A percentile compares a stretch with the other conserved stretches of the same genome.
Conservation (phyloP, 208 protist species). For the Porcisia hertigi region DNA sequence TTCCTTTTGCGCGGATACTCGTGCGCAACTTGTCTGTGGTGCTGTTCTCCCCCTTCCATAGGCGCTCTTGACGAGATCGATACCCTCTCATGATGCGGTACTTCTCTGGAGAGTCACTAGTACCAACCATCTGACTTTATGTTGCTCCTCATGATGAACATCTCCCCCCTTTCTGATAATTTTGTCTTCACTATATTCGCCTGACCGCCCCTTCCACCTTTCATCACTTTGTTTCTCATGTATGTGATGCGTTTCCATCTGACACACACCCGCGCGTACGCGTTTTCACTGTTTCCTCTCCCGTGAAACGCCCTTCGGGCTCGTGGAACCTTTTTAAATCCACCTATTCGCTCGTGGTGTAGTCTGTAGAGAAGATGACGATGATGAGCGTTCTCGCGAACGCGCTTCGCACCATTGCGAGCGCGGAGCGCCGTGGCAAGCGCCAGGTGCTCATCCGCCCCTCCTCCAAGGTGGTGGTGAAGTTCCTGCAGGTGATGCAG, state of each 20-base stretch:
- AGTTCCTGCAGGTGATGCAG: slow-evolving; percentile 99
- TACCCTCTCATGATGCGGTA: background rate
- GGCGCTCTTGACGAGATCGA: background rate
- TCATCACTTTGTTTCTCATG: background rate
- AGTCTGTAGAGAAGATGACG: slow-evolving; percentile 94
- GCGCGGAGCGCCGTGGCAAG: slow-evolving; percentile 99
- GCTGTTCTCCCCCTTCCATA: background rate
- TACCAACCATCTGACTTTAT: background rate
- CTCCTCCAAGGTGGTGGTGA: slow-evolving; percentile 99
- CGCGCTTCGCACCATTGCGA: slow-evolving; percentile 98
- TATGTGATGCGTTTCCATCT: background rate
- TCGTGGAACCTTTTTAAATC: too few relatives aligned
- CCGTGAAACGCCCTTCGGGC: background rate
- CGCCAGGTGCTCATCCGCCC: slow-evolving; percentile 99
- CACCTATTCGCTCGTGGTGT: background rate
- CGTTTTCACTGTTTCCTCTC: background rate
- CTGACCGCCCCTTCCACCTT: background rate
- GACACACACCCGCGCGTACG: background rate
- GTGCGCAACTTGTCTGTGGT: background rate
- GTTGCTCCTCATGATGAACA: background rate
- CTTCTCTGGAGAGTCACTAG: background rate
- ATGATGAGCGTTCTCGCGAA: slow-evolving; percentile 99
- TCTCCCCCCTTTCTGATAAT: too few relatives aligned
- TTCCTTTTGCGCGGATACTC: background rate
- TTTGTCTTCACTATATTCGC: background rate